Conservation (phyloP, 805 yeast genomes). For the Suhomyces pyralidae region DNA sequence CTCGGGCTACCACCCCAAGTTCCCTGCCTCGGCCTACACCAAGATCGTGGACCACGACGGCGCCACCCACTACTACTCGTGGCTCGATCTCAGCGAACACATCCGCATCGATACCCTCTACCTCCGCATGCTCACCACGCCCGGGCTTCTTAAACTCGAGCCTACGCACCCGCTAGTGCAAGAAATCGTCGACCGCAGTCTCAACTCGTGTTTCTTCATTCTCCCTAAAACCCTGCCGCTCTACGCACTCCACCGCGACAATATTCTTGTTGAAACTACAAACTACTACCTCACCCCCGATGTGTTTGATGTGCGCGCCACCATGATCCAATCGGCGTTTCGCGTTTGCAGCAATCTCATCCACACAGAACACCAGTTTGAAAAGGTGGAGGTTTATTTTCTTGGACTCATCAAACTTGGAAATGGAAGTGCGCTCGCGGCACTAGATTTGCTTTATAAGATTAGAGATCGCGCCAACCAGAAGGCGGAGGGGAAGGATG, state of each 20-base stretch:
- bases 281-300: constrained; percentile 17
- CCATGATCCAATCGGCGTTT: constrained; percentile 23
- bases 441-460: constrained; percentile 5
- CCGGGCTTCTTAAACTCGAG: constrained; percentile 19
- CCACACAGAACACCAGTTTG: constrained; percentile 19
- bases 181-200: constrained; percentile 13
- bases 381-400: constrained; percentile 22
- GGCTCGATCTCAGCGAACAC: constrained; percentile 23
- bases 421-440: constrained; percentile 17
- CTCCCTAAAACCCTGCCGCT: constrained; percentile 7
- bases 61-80: constrained; percentile 16
- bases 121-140: constrained; percentile 21
- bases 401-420: constrained; percentile 22
- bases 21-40: constrained; percentile 26
- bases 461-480: constrained; percentile 1
- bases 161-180: constrained; percentile 20
- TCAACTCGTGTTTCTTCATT: constrained; percentile 18
- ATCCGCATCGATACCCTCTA: constrained; percentile 20
- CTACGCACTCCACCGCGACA: constrained; percentile 4
- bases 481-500: neutral
- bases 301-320: constrained; percentile 21
- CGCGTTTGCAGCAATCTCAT: constrained; percentile 16
- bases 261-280: constrained; percentile 14
- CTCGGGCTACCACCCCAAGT: neutral
- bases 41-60: constrained; percentile 3